Base-by-base conservation (phyloP, 1,284 basidiomycete species). In the Cutaneotrichosporon spelunceum region DNA sequence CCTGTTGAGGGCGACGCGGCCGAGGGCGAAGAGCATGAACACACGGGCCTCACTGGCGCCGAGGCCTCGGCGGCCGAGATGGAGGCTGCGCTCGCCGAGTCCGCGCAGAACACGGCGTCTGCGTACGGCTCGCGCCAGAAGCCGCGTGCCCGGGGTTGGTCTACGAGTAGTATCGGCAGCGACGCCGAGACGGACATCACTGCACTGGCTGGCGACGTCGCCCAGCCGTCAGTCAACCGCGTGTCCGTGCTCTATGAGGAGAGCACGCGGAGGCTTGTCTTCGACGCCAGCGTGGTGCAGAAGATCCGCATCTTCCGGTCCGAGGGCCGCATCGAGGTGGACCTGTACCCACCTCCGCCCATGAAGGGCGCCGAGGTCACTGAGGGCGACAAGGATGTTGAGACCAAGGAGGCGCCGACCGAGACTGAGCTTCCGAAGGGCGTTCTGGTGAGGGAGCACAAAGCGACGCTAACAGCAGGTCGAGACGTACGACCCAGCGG, bases 161-260 rank as follows among this genome's bases (percentile, higher is more conserved):
- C 70, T 21, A 68, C 66, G 11, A 60, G 60, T 50, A 67, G 63
- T 48, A 49, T 57, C 29, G 67, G 67, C 60, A 66, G 67, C 59
- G 60, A 64, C 23, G 47, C 63, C 26, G 64, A 65, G 52, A 63
- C 60, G 50, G 60, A 55, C 26, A 36, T 44, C n/a, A 44, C 53
- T n/a, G 55, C 58, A 11, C 54, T 26, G 3, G 23, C 60, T 16
- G 42, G 57, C 58, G 58, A 63, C 39, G 56, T 63, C 6, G 36
- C 59, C 3, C 61, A 62, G 29, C 63, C 70, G 5, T 67, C 63
- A 4, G 55, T 72, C 57, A 81, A 84, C 71, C 75, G 83, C 23
- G 72, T 97, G n/a, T 94, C 91, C 14, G 90, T 97, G 71, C 88
- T 95, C 1, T 99, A 95, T 77, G 92, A 93, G 64, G 88, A 88